Conservation (phyloP, 495 filamentous ascomycete genomes). For the Xylaria castorea region DNA sequence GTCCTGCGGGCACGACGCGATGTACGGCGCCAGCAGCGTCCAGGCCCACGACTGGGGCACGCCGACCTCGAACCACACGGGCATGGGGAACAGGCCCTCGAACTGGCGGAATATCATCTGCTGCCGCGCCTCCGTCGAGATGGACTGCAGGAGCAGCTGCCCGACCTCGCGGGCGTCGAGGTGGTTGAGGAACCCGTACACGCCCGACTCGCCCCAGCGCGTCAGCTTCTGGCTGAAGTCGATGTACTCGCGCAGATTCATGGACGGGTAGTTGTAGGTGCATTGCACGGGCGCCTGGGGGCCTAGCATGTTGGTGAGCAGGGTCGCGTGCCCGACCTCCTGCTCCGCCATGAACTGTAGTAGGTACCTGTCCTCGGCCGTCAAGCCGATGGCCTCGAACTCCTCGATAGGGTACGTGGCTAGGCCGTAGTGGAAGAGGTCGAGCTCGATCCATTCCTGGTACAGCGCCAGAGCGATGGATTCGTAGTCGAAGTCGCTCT, state of each 20-base stretch:
- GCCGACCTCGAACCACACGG: constrained; percentile 82
- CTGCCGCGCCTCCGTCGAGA: constrained; percentile 86
- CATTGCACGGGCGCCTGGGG: constrained; percentile 75
- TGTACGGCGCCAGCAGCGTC: constrained; percentile 84
- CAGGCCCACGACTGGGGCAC: constrained; percentile 88
- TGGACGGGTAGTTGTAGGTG: constrained; percentile 82
- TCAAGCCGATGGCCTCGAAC: constrained; percentile 72
- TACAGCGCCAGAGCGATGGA: constrained; percentile 74
- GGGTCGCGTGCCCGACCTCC: constrained; percentile 79
- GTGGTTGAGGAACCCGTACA: constrained; percentile 84
- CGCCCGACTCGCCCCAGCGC: constrained; percentile 80
- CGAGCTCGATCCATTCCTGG: constrained; percentile 88
- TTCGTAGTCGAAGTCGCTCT: constrained; percentile 78
- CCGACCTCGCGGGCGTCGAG: constrained; percentile 78
- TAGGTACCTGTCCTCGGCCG: constrained; percentile 69
- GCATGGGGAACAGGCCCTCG: constrained; percentile 82
- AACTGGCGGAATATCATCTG: constrained; percentile 91
- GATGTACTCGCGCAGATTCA: constrained; percentile 77
- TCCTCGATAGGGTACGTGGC: constrained; percentile 72
- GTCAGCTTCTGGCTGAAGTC: constrained; percentile 90
- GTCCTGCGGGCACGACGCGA: constrained; percentile 76
- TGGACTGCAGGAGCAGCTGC: constrained; percentile 74
- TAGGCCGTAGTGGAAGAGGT: constrained; percentile 84
- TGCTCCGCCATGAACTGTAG: constrained; percentile 88
- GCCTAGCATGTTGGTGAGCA: constrained; percentile 84